These are phyloP conservation scores for Colletotrichum incanum DNA, from an alignment of 2,329 filamentous ascomycete species.

Conservation along the genomic window DNA sequence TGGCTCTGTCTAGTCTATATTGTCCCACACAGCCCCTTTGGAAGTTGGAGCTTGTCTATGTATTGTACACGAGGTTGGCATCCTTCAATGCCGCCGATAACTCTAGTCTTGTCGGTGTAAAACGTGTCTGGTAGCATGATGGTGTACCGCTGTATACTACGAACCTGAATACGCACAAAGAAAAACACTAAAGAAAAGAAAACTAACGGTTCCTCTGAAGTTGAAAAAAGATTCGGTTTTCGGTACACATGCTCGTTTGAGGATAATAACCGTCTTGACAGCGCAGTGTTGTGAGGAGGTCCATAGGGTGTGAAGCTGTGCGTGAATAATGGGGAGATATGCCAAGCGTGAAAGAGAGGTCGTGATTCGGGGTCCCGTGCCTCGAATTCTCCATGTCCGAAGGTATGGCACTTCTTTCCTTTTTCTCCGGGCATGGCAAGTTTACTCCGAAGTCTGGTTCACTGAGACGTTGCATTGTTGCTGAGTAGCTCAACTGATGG, in stretches of 20 bases:
- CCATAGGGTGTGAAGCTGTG: not conserved
- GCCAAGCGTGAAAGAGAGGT: not conserved
- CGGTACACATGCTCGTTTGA: not conserved
- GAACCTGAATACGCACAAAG: too few relatives aligned
- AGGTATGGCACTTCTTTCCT: not conserved
- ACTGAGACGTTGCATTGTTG: not conserved
- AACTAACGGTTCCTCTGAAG: not conserved
- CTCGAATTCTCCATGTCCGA: conserved; percentile 20
- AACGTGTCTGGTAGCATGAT: not conserved
- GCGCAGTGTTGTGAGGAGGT: not conserved
- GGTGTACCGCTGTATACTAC: too few relatives aligned
- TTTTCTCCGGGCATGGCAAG: not conserved
- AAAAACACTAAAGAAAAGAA: too few relatives aligned
- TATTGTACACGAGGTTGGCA: not conserved
- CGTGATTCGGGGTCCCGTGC: conserved; percentile 23
- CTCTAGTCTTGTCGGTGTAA: not conserved
- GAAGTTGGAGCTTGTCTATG: not conserved
- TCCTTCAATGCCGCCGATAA: too few relatives aligned
- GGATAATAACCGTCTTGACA: not conserved
- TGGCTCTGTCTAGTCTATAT: not conserved
- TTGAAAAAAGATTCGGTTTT: not conserved
- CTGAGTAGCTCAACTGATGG: not conserved
- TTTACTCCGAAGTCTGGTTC: not conserved
- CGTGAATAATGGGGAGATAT: not conserved
- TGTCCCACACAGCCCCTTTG: not conserved